These are phyloP conservation scores for Fusarium sp. DNA, from an alignment of 2,329 filamentous ascomycete genomes.

Conservation along the genomic window DNA sequence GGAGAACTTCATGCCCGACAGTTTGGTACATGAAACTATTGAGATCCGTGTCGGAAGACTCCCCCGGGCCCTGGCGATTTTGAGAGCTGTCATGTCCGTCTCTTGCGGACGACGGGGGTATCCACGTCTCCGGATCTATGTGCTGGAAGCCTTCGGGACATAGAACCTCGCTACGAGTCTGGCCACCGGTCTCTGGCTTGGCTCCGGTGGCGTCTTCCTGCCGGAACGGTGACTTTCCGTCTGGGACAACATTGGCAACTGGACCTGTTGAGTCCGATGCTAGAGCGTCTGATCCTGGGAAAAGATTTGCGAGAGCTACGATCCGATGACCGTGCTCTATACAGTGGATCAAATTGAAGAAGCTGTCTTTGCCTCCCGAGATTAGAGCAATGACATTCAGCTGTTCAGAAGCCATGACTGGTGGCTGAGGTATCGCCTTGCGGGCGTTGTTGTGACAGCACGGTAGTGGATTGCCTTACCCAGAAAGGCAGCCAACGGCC, in stretches of 20 bases:
- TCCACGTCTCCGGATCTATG: conserved; percentile 40
- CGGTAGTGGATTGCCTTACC: neutral
- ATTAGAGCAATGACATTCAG: conserved; percentile 90
- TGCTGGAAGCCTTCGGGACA: conserved; percentile 39
- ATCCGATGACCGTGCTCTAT: conserved; percentile 85
- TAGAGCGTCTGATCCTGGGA: conserved; percentile 58
- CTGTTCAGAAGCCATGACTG: conserved; percentile 56
- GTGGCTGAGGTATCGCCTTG: conserved; percentile 11
- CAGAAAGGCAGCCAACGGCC: conserved; percentile 10
- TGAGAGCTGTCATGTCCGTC: conserved; percentile 14
- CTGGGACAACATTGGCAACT: conserved; percentile 9
- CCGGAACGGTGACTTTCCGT: conserved; percentile 20
- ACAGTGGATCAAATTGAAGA: conserved; percentile 93
- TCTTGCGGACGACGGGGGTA: conserved; percentile 18
- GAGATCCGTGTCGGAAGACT: conserved; percentile 64
- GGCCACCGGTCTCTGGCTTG: conserved; percentile 10
- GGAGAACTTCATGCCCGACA: conserved; percentile 87
- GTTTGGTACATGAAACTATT: conserved; percentile 99
- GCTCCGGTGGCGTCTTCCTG: conserved; percentile 29
- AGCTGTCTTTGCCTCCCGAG: conserved; percentile 96
- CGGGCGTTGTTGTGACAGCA: conserved; percentile 5
- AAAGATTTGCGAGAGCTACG: conserved; percentile 89
- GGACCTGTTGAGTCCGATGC: conserved; percentile 8
- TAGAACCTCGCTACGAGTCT: conserved; percentile 13
- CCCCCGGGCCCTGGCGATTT: conserved; percentile 15